Base-by-base conservation (phyloP, 2,329 filamentous ascomycete genomes). In the Trichoderma endophyticum region DNA sequence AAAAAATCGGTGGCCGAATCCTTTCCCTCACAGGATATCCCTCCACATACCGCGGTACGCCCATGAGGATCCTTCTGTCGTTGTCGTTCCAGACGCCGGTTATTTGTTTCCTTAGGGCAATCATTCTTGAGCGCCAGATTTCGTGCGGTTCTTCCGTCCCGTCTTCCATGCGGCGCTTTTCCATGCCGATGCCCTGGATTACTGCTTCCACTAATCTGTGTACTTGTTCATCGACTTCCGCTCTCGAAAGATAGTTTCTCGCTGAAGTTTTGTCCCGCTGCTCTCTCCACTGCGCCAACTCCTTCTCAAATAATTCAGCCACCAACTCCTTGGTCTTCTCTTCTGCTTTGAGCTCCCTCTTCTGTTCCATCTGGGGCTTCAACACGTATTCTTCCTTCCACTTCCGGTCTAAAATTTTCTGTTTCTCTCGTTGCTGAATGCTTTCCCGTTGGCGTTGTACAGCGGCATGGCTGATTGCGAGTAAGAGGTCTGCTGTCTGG, bases 21-120 rank as follows among this genome's bases (percentile, higher is more conserved):
- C 74, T 32, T 4, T 76, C 61, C 39, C 77, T 76, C 39, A 72
- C 73, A 0, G 79, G 79, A 3, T 76, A 70, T 2, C 79, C 79
- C 6, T 80, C 77, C 6, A 79, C 56, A 62, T 81, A 81, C n/a
- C 71, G 72, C 32, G 73, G 70, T 54, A 74, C 71, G 7, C 54
- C 51, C 9, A 39, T 68, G 26, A 32, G 18, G 1, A 74, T 66
- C 30, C 72, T 48, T 59, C 56, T n/a, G 26, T 14, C 9, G 34
- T 76, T 73, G 5, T 63, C 60, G 2, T 30, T 39, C 74, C 73
- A 76, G 3, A 80, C 48, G 26, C 11, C 3, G 14, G 11, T 18
- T 6, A 70, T 48, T 11, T 26, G 6, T 2, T 15, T 3, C 4
- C 28, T 32, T 21, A 63, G 68, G 15, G 7, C 14, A 34, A 61